phyloP scores from a whole-genome alignment of 495 filamentous ascomycete species.

The Lineolata rhizophorae region DNA sequence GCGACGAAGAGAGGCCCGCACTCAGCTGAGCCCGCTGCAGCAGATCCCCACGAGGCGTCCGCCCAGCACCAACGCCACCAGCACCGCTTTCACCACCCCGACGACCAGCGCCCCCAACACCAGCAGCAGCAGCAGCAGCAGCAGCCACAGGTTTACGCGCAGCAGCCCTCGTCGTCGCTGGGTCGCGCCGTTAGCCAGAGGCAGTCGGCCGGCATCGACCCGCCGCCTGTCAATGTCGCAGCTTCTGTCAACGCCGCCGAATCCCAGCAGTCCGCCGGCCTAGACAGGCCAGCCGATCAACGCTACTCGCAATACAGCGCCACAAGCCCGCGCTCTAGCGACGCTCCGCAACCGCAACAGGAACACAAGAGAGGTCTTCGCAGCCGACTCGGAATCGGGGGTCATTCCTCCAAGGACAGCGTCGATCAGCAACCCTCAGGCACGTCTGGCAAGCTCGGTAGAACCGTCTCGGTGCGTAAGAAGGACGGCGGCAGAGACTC shows the following conservation, averaged over 20 bases:
- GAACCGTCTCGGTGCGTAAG: too few relatives aligned
- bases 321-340: neutral
- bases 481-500: too few relatives aligned
- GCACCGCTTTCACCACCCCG: too few relatives aligned
- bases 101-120: too few relatives aligned
- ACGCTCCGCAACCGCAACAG: neutral
- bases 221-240: neutral
- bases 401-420: too few relatives aligned
- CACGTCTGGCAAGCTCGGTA: too few relatives aligned
- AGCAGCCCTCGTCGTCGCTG: neutral
- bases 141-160: neutral
- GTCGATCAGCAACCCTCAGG: too few relatives aligned
- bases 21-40: too few relatives aligned
- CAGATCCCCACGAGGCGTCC: too few relatives aligned
- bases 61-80: too few relatives aligned
- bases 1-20: too few relatives aligned
- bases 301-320: neutral
- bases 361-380: neutral
- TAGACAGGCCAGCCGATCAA: neutral
- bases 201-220: slow-evolving; percentile 1
- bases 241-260: neutral
- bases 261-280: neutral
- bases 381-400: neutral
- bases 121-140: neutral
- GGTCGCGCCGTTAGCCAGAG: neutral